phyloP scores from a whole-genome alignment of 768 basidiomycete species.

The Rhizopogon rudus region DNA sequence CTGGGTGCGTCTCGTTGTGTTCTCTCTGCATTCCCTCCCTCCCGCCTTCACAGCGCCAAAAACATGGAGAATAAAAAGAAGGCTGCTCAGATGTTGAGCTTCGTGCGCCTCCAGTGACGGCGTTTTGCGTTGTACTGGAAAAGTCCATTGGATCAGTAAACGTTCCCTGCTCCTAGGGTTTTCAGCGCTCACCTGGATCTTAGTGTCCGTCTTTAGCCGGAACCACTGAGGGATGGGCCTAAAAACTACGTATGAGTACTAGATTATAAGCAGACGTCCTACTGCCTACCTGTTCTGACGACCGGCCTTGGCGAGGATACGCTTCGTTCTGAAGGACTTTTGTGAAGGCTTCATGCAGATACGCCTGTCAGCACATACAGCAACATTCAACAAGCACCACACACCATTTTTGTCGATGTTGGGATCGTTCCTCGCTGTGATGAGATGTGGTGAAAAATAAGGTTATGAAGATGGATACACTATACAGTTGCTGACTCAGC shows the following conservation, averaged over 20 bases:
- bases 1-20: constrained; percentile 5
- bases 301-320: constrained; percentile 91
- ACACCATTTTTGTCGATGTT: constrained; percentile 46
- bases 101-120: constrained; percentile 99
- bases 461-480: constrained; percentile 24
- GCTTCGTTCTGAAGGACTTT: constrained; percentile 97
- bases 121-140: constrained; percentile 88
- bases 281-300: constrained; percentile 87
- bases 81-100: constrained; percentile 83
- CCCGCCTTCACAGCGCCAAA: constrained; percentile 3
- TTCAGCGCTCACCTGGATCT: constrained; percentile 66
- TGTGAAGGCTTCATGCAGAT: constrained; percentile 76
- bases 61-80: constrained; percentile 1
- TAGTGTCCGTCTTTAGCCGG: constrained; percentile 93
- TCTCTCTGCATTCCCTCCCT: constrained; percentile 3
- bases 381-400: constrained; percentile 11
- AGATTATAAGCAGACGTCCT: neutral
- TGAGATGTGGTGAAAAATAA: constrained; percentile 22
- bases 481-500: constrained; percentile 41
- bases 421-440: constrained; percentile 26
- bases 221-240: constrained; percentile 99
- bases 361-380: constrained; percentile 5
- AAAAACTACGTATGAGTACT: constrained; percentile 1
- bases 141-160: neutral
- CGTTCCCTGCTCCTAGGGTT: neutral